Evolutionary conservation across 106 monocot species (phyloP).

Genomic region (Alisma plantagoaquatica): DNA sequence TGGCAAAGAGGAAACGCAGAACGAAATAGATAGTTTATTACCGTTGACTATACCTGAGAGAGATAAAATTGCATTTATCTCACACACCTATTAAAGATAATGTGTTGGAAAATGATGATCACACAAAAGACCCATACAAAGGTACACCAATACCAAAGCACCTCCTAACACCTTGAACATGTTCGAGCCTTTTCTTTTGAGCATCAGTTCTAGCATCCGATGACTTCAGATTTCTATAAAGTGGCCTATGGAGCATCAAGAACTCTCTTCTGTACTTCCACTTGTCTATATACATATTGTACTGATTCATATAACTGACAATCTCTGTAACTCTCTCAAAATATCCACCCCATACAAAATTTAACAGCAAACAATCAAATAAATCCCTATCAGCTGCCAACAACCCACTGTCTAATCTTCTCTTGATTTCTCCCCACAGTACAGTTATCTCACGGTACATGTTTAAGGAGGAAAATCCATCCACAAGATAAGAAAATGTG

Average conservation of each 20-base stretch:
- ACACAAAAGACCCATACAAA: too few species aligned
- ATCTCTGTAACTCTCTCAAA: slow-evolving; percentile 80
- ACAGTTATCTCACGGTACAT: slow-evolving; percentile 82
- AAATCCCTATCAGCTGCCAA: slow-evolving; percentile 48
- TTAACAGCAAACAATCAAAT: slow-evolving; percentile 59
- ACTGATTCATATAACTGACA: slow-evolving; percentile 41
- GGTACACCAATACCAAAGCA: slow-evolving; percentile 50
- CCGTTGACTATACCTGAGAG: too few species aligned
- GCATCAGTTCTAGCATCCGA: slow-evolving; percentile 48
- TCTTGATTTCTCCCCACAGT: slow-evolving; percentile 83
- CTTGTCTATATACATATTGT: slow-evolving; percentile 53
- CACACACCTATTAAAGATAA: too few species aligned
- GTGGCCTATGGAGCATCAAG: slow-evolving; percentile 58
- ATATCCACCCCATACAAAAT: slow-evolving; percentile 83
- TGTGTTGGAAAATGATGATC: too few species aligned
- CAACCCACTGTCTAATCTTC: slow-evolving; percentile 41
- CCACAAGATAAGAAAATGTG: slow-evolving; percentile 57
- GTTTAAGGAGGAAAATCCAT: slow-evolving; percentile 62
- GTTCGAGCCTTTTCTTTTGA: slow-evolving; percentile 71
- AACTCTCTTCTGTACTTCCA: slow-evolving; percentile 77
- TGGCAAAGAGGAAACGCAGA: too few species aligned
- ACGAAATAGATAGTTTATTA: too few species aligned
- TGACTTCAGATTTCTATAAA: slow-evolving; percentile 53
- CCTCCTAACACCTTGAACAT: slow-evolving; percentile 67
- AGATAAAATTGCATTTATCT: too few species aligned